phyloP scores from a whole-genome alignment of 768 basidiomycete species.

The Suillus discolor region DNA sequence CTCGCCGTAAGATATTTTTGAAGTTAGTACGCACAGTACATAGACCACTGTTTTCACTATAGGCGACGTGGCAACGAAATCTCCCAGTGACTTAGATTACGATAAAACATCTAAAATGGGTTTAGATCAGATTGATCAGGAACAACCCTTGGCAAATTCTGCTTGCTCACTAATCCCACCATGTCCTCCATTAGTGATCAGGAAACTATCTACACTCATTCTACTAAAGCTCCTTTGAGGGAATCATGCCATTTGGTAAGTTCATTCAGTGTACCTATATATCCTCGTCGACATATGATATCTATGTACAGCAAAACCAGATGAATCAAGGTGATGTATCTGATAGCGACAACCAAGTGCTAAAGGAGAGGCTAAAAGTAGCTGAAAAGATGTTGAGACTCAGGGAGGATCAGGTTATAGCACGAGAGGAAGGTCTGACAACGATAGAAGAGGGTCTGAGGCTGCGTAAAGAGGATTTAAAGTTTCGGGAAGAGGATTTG shows the following conservation, averaged over 20 bases:
- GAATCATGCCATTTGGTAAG: background rate
- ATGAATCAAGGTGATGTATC: conserved; percentile 1
- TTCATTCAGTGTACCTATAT: background rate
- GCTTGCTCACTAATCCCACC: background rate
- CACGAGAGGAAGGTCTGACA: conserved; percentile 2
- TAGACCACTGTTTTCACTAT: background rate
- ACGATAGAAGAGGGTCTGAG: conserved; percentile 6
- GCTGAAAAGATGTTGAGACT: background rate
- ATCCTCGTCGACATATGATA: background rate
- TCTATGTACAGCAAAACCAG: background rate
- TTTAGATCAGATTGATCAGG: background rate
- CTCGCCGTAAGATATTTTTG: background rate
- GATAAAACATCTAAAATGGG: background rate
- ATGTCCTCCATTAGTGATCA: background rate
- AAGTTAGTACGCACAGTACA: background rate
- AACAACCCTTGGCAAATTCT: background rate
- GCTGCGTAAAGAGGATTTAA: conserved; percentile 6
- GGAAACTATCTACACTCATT: background rate
- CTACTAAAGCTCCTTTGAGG: background rate
- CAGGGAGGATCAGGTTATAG: background rate
- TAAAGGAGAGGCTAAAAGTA: conserved; percentile 2
- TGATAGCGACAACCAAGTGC: background rate
- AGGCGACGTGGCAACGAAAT: background rate
- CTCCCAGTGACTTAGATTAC: background rate
- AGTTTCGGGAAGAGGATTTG: conserved; percentile 2